Evolutionary conservation across 2,329 filamentous ascomycete genomes (phyloP), one percentile per base, ranked within the genome.

Genomic region (Tricladium varicosporioides): DNA sequence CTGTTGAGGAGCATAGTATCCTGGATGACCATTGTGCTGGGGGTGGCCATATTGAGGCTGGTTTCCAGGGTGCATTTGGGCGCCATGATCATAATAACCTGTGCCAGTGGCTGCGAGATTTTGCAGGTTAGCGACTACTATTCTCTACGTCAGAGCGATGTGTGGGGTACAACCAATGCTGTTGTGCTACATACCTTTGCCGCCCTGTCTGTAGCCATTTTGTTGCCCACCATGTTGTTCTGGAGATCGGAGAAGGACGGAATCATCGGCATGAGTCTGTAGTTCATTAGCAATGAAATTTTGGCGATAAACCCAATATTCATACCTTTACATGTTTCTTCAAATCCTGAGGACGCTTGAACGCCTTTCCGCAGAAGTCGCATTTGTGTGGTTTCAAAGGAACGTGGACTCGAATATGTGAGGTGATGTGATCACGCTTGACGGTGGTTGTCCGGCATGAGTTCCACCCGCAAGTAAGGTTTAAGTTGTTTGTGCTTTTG

Each of bases 401-500:
- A n/a, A 99, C 93, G 73, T 99, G 94, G 53, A 97, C 94, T 63
- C 94, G 91, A 68, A 99, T 97, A 76, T 99, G 94, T 51, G 94
- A 97, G 51, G 94, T 99, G 75, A 99, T 99, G 78, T 99, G 94
- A 70, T 97, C 94, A 69, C 94, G 91, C 82, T 99, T 97, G 73
- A 97, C 93, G 1, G 93, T 97, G 48, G 92, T 97, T 18, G 93
- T 97, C 62, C 92, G 87, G 78, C 94, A 99, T 63, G 88, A 89
- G 67, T 92, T 94, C 94, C 94, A 99, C 73, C 95, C 91, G 77
- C 94, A 99, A 54, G 92, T 97, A 72, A 99, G 76, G 75, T 94
- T 97, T 70, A 99, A 81, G 76, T 99, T 99, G 80, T 97, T 97
- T 71, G 94, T 99, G 78, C 91, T 96, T 81, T 99, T 99, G 76